Evolutionary conservation across 495 filamentous ascomycete genomes (phyloP).

Genomic region (Chaetomium fimeti): DNA sequence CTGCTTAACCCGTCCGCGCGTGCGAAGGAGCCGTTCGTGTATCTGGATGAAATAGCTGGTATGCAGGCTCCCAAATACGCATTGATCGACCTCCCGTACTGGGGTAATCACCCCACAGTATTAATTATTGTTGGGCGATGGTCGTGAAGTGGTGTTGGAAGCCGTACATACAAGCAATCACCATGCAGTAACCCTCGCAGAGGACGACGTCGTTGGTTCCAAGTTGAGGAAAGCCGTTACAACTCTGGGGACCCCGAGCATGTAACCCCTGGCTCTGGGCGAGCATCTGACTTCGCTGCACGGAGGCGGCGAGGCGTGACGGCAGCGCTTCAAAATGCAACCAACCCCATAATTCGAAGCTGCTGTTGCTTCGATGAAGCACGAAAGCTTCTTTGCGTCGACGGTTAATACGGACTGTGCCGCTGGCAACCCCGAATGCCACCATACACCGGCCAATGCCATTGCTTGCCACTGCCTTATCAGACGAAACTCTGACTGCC

Average conservation of each 20-base stretch:
- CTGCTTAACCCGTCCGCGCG: too few relatives aligned
- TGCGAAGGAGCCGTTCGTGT: too few relatives aligned
- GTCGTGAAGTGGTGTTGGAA: too few relatives aligned
- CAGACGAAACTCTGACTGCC: neutral
- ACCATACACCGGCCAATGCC: neutral
- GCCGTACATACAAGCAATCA: too few relatives aligned
- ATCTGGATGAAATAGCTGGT: too few relatives aligned
- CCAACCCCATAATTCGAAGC: conserved; percentile 11
- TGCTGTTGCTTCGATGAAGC: neutral
- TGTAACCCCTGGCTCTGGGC: neutral
- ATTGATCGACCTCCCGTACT: too few relatives aligned
- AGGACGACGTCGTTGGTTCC: neutral
- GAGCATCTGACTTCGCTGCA: neutral
- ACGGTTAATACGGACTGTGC: conserved; percentile 12
- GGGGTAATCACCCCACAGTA: too few relatives aligned
- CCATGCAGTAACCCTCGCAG: neutral
- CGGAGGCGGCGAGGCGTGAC: neutral
- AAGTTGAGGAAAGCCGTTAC: neutral
- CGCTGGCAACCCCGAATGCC: conserved; percentile 15
- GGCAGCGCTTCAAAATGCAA: neutral
- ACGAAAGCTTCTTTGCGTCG: conserved; percentile 7
- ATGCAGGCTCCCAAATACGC: too few relatives aligned
- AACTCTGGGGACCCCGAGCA: neutral
- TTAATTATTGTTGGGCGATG: too few relatives aligned
- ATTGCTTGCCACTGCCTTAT: neutral